Base-by-base conservation (phyloP, 352 stramenopile genomes). In the Blastocystis sp. region DNA sequence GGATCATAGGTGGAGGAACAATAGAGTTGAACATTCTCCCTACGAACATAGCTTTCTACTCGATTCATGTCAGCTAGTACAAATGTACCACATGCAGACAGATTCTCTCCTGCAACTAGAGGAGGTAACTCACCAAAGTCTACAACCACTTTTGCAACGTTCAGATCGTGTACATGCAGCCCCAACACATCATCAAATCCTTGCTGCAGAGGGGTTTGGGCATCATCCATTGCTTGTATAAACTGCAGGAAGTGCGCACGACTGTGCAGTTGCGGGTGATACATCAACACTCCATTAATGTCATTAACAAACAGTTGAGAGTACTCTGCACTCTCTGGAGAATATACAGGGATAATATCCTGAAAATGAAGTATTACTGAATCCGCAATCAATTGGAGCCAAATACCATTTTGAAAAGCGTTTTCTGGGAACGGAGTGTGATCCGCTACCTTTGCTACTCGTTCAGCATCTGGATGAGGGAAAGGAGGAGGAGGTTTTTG, bases 101-200 rank as follows among this genome's bases (percentile, higher is more conserved):
- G 47, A 4, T 37, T 47, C 11, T 85, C 53, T 0, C 47, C 73
- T 6, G 39, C 47, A 20, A 65, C 2, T 9, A 85, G 9, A 0
- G 73, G 73, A 16, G 73, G 73, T 24, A 66, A 50, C 5, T 85
- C 73, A 39, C 30, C 73, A 43, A 85, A 85, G 53, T 59, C 53
- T 5, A 41, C 41, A 11, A 43, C 47, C 16, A 85, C 7, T 8
- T 30, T 66, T 13, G 45, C 54, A n/a, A 85, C 20, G 39, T 68
- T 66, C 20, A 85, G n/a, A 45, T 85, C 73, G 55, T 89, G 78
- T 5, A 89, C 8, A 43, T 89, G 78, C n/a, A 89, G 9, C 24
- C 78, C 78, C 9, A 89, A 30, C 16, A 89, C 78, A 43, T 89
- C 78, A 45, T 89, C 78, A 24, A 89, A 89, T 30, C 78, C 78